These are phyloP conservation scores for Obelidium mucronatum DNA, from an alignment of 192 early-diverging fungal species.

Conservation along the genomic window DNA sequence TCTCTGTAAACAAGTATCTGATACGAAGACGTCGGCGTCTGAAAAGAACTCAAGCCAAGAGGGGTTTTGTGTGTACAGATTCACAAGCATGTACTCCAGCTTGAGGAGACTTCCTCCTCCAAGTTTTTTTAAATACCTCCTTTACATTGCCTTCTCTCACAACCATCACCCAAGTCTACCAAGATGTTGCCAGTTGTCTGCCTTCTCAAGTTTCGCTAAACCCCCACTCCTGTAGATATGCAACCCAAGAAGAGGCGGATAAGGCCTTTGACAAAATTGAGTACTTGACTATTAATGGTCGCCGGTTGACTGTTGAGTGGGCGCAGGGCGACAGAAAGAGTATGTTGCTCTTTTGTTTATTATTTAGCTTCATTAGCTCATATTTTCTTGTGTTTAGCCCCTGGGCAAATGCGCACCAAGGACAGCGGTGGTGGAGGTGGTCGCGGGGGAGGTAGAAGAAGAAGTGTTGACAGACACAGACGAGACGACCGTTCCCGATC, in stretches of 20 bases:
- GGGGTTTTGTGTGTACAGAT: not conserved
- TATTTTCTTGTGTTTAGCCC: constrained; percentile 26
- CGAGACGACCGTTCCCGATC: not conserved
- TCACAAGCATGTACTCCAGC: not conserved
- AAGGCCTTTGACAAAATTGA: constrained; percentile 56
- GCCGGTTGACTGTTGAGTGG: constrained; percentile 56
- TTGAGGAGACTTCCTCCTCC: not conserved
- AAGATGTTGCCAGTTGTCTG: constrained; percentile 11
- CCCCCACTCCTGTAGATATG: constrained; percentile 39
- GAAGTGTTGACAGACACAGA: constrained; percentile 19
- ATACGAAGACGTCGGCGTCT: not conserved
- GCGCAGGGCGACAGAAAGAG: constrained; percentile 53
- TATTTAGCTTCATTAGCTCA: not conserved
- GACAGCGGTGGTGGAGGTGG: not conserved
- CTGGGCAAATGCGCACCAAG: constrained; percentile 39
- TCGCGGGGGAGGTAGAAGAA: not conserved
- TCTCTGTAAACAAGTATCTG: not conserved
- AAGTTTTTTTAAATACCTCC: not conserved
- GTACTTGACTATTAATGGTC: constrained; percentile 56
- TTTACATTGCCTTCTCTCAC: not conserved
- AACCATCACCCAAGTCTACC: not conserved
- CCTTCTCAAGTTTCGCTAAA: constrained; percentile 13
- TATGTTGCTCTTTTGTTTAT: constrained; percentile 9
- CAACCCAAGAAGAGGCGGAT: constrained; percentile 51
- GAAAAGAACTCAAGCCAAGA: too few relatives aligned